Base-by-base conservation (phyloP, 2,329 filamentous ascomycete genomes). In the Penicillium expansum region DNA sequence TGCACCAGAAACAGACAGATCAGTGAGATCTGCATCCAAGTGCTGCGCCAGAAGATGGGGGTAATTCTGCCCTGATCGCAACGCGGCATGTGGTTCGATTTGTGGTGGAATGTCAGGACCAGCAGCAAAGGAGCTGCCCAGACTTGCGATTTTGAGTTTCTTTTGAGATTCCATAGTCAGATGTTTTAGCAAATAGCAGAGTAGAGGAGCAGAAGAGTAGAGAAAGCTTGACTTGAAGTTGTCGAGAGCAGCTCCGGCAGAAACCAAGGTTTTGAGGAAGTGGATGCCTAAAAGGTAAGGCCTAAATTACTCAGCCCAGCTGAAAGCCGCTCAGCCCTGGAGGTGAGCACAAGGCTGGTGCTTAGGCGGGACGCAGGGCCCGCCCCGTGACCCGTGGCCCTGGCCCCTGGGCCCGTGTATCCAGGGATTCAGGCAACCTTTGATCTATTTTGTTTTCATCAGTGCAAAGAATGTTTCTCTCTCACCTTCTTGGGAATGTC, bases 41-140 rank as follows among this genome's bases (percentile, higher is more conserved):
- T 38, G 48, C 24, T 55, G 39, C 20, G 60, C 58, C 14, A 62
- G 14, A 22, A 62, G 58, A 52, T 58, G 56, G 14, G 60, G 45
- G 33, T 61, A 62, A 30, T 62, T 62, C 24, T 61, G 58, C 18
- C 53, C 58, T 50, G 60, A 62, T 50, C 60, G 58, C 50, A 32
- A 27, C 4, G 60, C 60, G 10, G 52, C 41, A 8, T 24, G 6
- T 29, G 60, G 58, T 27, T 57, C 50, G 35, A 62, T 35, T 57
- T 62, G 58, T 8, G 60, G 58, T 18, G 49, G 47, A 11, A 62
- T 62, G 11, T 57, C 60, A 24, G 60, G 60, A 16, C 60, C 60
- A 16, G 60, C 58, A 13, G 58, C 58, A 41, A 61, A 62, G 9
- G 60, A 62, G 53, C 60, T 62, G 16, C 60, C 60, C 14, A 62